Percentiles rank a stretch among this genome's conserved stretches.
These are phyloP conservation scores for Heliamphora ciliata DNA, from an alignment of 179 eudicot species.

Conservation along the genomic window DNA sequence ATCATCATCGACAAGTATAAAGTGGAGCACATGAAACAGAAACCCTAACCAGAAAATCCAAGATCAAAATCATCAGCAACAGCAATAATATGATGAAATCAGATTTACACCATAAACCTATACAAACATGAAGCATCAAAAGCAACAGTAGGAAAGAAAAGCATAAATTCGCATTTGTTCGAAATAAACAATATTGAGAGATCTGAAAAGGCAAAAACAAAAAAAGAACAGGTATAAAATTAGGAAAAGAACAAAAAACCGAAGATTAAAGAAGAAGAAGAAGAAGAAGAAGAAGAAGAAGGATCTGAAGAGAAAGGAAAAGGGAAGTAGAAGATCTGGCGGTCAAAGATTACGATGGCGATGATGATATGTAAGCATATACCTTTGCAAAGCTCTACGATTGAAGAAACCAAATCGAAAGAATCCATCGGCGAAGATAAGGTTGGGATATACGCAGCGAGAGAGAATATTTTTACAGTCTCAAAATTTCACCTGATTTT, in stretches of 20 bases:
- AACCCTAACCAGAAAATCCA: conserved; percentile 5
- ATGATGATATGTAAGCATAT: conserved; percentile 5
- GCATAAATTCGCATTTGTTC: not conserved
- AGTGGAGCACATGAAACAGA: conserved; percentile 2
- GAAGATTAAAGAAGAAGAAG: not conserved
- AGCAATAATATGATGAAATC: not conserved
- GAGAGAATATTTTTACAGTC: not conserved
- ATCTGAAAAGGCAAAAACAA: conserved; percentile 9
- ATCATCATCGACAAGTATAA: not conserved
- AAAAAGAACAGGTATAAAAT: conserved; percentile 10
- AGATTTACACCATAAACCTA: not conserved
- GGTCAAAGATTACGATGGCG: not conserved
- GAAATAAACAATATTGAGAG: conserved; percentile 6
- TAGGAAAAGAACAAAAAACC: not conserved
- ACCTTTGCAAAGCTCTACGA: conserved; percentile 38
- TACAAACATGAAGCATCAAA: not conserved
- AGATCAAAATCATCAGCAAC: not conserved
- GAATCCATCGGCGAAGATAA: conserved; percentile 26
- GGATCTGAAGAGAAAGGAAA: not conserved
- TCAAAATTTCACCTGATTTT: not conserved
- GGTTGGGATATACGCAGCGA: conserved; percentile 3
- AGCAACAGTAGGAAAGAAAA: conserved; percentile 5
- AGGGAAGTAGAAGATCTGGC: conserved; percentile 18
- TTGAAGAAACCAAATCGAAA: conserved; percentile 27
- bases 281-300: not conserved